Base-by-base conservation (phyloP, 768 basidiomycete species). In the Leccinum broughii region DNA sequence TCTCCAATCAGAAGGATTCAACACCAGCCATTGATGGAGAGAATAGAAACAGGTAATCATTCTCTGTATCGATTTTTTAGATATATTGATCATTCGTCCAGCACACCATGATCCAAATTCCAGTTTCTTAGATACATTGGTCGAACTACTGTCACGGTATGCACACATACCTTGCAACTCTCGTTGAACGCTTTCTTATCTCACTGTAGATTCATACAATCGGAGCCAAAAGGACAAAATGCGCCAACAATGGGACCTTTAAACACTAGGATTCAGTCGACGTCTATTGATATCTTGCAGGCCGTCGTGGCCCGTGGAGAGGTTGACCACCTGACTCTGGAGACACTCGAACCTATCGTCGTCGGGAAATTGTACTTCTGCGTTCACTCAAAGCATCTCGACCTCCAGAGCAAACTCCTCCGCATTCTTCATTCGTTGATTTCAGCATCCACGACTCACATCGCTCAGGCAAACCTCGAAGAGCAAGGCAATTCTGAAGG, bases 381-480 rank as follows among this genome's bases (percentile, higher is more conserved):
- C 51, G 78, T 97, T 34, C 90, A 95, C 69, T 76, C 78, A 22
- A 77, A 75, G 41, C 81, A 87, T 37, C 82, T 94, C 44, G 91
- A 96, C 67, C 79, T 95, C 14, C 97, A 98, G 77, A 95, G 92
- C 80, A 96, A 95, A 71, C 83, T 96, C 53, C 82, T 98, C 4
- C 93, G 95, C 69, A 84, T 96, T 13, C 82, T 98, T 1, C 95
- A 98, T 69, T 89, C 92, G 0, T 77, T 94, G 34, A 86, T 95
- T 46, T 88, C 90, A 3, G 85, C 85, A 1, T 85, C 86, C 4
- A 82, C 78, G 1, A 62, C 78, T 28, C 70, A 60, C 54, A 70
- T 57, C 62, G 62, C 58, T 67, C 71, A 64, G 63, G 63, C 56
- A 69, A 77, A 55, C 62, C 52, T 68, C 9, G 68, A 73, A 9